Percentiles rank a stretch among this genome's conserved stretches.
phyloP scores from a whole-genome alignment of 495 filamentous ascomycete species.

The Penicillium odoratum region DNA sequence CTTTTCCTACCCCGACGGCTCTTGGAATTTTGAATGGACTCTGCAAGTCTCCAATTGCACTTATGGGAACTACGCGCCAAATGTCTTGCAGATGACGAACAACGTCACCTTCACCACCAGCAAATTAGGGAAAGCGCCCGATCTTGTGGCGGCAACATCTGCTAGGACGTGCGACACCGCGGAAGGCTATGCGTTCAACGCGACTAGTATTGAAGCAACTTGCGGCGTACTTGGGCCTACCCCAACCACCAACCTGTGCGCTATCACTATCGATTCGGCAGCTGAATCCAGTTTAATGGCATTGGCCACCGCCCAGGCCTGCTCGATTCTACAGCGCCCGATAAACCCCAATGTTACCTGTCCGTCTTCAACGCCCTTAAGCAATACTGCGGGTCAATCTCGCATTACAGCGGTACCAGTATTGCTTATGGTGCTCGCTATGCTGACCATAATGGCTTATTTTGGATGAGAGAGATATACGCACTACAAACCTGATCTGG shows the following conservation, averaged over 20 bases:
- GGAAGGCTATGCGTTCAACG: slow-evolving; percentile 4
- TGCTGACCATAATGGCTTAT: neutral
- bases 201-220: neutral
- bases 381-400: slow-evolving; percentile 3
- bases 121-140: slow-evolving; percentile 1
- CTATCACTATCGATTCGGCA: neutral
- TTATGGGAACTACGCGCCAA: neutral
- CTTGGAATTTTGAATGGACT: slow-evolving; percentile 6
- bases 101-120: neutral
- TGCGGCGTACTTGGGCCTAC: neutral
- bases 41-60: slow-evolving; percentile 2
- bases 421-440: slow-evolving; percentile 2
- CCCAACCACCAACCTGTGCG: slow-evolving; percentile 6
- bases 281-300: slow-evolving; percentile 4
- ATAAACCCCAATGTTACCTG: slow-evolving; percentile 3
- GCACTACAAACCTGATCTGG: neutral
- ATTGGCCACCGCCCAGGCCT: neutral
- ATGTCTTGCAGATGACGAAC: neutral
- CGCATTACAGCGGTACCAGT: neutral
- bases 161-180: neutral
- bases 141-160: slow-evolving; percentile 3
- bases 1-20: neutral
- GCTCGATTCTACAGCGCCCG: neutral
- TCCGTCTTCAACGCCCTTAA: neutral
- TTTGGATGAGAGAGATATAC: neutral